A percentile compares a stretch with the other conserved stretches of the same genome.
Conservation (phyloP, 2,329 filamentous ascomycete species). For the Xylaria sp. region DNA sequence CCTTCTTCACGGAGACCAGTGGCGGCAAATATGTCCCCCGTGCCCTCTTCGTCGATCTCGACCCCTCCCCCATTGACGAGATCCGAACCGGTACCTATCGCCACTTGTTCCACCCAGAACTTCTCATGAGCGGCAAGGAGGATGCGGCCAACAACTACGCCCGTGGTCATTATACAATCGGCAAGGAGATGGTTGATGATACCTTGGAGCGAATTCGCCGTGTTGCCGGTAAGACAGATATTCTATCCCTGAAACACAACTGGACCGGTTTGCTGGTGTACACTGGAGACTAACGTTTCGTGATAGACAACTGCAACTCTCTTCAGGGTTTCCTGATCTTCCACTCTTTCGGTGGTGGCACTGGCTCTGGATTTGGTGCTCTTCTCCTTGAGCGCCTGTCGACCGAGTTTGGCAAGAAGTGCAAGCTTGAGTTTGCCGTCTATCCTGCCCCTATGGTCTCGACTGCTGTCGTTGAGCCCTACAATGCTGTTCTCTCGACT, state of each 20-base stretch:
- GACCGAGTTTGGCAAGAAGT: conserved; percentile 72
- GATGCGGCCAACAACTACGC: conserved; percentile 75
- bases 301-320: conserved; percentile 63
- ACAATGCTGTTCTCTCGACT: conserved; percentile 68
- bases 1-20: conserved; percentile 69
- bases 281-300: conserved; percentile 17
- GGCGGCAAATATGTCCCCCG: conserved; percentile 67
- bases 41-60: conserved; percentile 67
- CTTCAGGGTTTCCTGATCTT: conserved; percentile 71
- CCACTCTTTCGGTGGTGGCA: conserved; percentile 70
- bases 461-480: conserved; percentile 66
- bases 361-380: conserved; percentile 66
- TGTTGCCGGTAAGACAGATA: conserved; percentile 52
- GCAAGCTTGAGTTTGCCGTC: conserved; percentile 69
- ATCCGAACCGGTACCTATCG: conserved; percentile 64
- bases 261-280: neutral
- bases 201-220: conserved; percentile 67
- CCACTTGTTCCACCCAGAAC: conserved; percentile 67
- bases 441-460: conserved; percentile 67
- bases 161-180: conserved; percentile 70
- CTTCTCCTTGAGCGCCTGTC: conserved; percentile 67
- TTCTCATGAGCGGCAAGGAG: conserved; percentile 68
- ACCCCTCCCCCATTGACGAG: conserved; percentile 69
- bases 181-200: conserved; percentile 69
- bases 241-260: neutral